phyloP scores from a whole-genome alignment of 768 basidiomycete species.

The Boletus bicolor region DNA sequence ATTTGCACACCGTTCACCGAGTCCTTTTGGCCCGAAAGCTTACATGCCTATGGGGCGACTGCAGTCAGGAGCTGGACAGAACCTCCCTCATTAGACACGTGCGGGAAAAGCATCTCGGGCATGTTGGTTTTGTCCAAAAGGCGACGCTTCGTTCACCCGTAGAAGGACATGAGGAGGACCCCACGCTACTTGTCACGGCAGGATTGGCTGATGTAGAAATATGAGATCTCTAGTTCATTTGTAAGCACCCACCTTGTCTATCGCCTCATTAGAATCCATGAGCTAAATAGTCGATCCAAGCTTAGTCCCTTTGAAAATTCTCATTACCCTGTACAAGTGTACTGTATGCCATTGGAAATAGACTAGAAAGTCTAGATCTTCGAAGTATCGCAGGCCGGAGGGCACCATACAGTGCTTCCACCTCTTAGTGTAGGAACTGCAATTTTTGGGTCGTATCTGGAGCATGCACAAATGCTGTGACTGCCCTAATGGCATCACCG shows the following conservation, averaged over 20 bases:
- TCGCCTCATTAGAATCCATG: no score
- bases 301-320: neutral
- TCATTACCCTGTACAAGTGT: neutral
- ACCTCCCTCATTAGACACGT: neutral
- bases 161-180: neutral
- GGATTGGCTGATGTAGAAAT: no score
- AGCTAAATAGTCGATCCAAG: neutral
- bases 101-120: neutral
- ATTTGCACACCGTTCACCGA: neutral
- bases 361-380: neutral
- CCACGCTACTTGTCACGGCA: neutral
- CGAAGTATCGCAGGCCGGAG: neutral
- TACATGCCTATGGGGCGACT: neutral
- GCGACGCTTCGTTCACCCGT: neutral
- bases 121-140: neutral
- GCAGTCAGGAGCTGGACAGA: neutral
- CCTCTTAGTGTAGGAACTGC: no score
- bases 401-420: no score
- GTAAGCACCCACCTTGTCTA: no score
- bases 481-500: neutral
- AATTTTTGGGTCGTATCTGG: no score
- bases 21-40: no score
- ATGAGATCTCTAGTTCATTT: no score
- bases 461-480: no score
- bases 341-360: neutral